Evolutionary conservation across 2,329 filamentous ascomycete genomes (phyloP), one percentile per base, ranked within the genome.

Genomic region (Aspergillus neotritici): DNA sequence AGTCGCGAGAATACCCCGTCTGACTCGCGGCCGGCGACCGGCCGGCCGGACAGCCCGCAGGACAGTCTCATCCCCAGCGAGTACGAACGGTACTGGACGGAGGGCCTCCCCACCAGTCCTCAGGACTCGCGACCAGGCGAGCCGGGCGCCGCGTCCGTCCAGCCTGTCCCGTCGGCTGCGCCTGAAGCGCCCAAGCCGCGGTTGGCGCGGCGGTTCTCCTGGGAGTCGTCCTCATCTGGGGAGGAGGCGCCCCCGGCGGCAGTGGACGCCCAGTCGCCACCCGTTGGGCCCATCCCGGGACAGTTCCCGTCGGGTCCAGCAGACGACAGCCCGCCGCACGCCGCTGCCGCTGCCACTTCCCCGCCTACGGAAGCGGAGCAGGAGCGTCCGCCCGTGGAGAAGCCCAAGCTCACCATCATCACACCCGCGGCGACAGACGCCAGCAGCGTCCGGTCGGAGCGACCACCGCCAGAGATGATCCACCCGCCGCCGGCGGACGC

Each of bases 121-220:
- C 48, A 51, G 13, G 51, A 55, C 13, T 25, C 44, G 50, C 14
- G 44, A 44, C 9, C 54, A 48, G 9, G 21, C 50, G 37, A 17
- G 34, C 9, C 32, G 36, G 17, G 13, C 43, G 36, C 37, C 51
- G 51, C 39, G 40, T 46, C 33, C 38, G 35, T 16, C 47, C 4
- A 34, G 31, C 40, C 13, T 38, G 53, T n/a, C 45, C 48, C 43
- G 30, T 17, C 31, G 21, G 13, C 37, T 14, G 25, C 45, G 29
- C 37, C 52, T 31, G 34, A 47, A 34, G 47, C 49, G 5, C 45
- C 46, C 21, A 52, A 46, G 16, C 60, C 56, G 5, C 58, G 57
- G 34, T 34, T 70, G 11, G 61, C 63, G 45, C 63, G 65, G 43
- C 63, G 66, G 12, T 72, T 72, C 40, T 72, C 69, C 2, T 72